Evolutionary conservation across 2,329 filamentous ascomycete species (phyloP).

Genomic region (Cercospora beticola): DNA sequence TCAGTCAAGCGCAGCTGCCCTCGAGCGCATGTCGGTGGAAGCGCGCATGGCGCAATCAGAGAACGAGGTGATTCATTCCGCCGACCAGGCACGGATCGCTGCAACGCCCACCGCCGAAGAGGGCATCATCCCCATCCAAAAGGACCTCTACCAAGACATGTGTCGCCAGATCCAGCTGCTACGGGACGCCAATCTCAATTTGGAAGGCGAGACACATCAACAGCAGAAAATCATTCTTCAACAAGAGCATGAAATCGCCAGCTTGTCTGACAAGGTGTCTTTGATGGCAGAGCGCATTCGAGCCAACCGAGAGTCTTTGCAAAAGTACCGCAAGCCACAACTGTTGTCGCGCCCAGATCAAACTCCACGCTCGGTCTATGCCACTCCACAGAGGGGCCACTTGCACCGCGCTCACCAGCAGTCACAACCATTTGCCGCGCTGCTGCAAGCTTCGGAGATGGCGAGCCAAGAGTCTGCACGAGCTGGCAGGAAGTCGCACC

Average conservation of each 20-base stretch:
- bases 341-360: constrained; percentile 23
- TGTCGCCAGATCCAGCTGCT: constrained; percentile 58
- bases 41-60: constrained; percentile 88
- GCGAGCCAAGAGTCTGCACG: constrained; percentile 63
- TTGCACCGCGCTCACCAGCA: constrained; percentile 42
- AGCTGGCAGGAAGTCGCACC: constrained; percentile 58
- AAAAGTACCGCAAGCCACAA: constrained; percentile 67
- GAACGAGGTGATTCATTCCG: constrained; percentile 76
- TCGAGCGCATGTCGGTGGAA: constrained; percentile 85
- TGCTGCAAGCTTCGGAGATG: constrained; percentile 72
- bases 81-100: constrained; percentile 64
- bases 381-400: constrained; percentile 44
- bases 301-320: constrained; percentile 84
- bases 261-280: constrained; percentile 71
- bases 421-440: constrained; percentile 63
- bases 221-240: constrained; percentile 77
- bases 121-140: constrained; percentile 42
- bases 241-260: constrained; percentile 70
- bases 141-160: constrained; percentile 57
- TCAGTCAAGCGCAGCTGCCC: constrained; percentile 79
- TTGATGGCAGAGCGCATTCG: constrained; percentile 79
- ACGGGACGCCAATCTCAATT: constrained; percentile 62
- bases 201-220: constrained; percentile 65
- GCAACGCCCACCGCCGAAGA: constrained; percentile 52
- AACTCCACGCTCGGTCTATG: constrained; percentile 48